These are phyloP conservation scores for Microsporum audouinii DNA, from an alignment of 2,329 filamentous ascomycete species.

Conservation along the genomic window DNA sequence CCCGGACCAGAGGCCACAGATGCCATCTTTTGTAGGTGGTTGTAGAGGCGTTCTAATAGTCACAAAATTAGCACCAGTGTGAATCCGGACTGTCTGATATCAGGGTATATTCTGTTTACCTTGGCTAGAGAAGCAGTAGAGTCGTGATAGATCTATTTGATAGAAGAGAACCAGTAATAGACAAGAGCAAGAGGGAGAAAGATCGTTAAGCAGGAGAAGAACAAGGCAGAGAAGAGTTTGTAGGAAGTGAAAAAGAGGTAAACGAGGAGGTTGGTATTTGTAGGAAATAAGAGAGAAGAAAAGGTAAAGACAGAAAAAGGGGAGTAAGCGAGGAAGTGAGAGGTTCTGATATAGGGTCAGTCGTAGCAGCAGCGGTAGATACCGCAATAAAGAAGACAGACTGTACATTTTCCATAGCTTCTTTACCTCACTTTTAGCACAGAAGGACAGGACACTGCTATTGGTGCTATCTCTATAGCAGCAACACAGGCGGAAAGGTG, in stretches of 20 bases:
- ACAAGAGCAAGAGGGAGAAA: background rate
- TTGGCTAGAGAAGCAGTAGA: background rate
- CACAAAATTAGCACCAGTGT: background rate
- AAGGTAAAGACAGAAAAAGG: background rate
- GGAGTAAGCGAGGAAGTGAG: conserved; percentile 3
- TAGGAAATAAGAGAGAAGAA: background rate
- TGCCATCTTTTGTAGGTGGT: background rate
- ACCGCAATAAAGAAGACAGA: background rate
- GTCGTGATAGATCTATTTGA: background rate
- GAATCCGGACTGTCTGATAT: background rate
- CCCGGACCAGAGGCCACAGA: background rate
- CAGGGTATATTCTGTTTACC: background rate
- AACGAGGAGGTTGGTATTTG: background rate
- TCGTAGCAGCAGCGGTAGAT: background rate
- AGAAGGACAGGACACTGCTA: background rate
- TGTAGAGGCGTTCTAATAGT: background rate
- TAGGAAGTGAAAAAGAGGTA: background rate
- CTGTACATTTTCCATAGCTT: background rate
- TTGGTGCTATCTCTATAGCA: background rate
- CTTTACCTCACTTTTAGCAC: background rate
- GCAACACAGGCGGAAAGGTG: background rate
- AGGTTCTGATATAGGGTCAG: background rate
- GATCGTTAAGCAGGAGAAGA: conserved; percentile 2
- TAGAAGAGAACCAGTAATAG: background rate
- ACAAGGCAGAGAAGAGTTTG: background rate